Conservation (phyloP, 768 basidiomycete genomes). For the Lentinula sp. region DNA sequence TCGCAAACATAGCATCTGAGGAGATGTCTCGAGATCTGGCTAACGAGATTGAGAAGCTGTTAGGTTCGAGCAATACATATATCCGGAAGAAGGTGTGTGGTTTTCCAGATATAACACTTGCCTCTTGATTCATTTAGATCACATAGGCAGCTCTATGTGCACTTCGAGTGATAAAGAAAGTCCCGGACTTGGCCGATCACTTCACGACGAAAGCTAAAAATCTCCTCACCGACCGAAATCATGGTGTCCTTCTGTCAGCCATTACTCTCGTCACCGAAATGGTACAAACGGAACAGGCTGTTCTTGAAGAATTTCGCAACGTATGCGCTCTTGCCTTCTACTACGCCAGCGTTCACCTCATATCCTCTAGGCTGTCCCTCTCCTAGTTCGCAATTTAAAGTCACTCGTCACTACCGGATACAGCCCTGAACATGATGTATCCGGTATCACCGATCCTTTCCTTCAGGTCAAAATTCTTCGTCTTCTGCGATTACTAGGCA, state of each 20-base stretch:
- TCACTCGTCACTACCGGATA: slow-evolving; percentile 94
- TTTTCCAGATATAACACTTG: background rate
- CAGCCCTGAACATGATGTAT: slow-evolving; percentile 97
- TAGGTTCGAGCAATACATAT: slow-evolving; percentile 97
- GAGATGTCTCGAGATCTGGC: slow-evolving; percentile 99
- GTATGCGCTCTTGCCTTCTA: slow-evolving; percentile 35
- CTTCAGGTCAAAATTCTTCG: slow-evolving; percentile 91
- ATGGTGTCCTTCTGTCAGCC: slow-evolving; percentile 91
- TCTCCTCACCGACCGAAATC: slow-evolving; percentile 91
- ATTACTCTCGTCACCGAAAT: slow-evolving; percentile 95
- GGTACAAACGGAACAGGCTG: slow-evolving; percentile 70
- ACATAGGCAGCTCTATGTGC: slow-evolving; percentile 90
- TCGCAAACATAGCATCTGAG: slow-evolving; percentile 98
- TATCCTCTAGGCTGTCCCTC: slow-evolving; percentile 67
- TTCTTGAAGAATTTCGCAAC: slow-evolving; percentile 84
- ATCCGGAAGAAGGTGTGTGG: slow-evolving; percentile 90
- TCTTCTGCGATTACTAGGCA: slow-evolving; percentile 82
- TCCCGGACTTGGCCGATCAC: slow-evolving; percentile 92
- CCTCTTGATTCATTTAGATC: slow-evolving; percentile 4
- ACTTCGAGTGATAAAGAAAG: slow-evolving; percentile 88
- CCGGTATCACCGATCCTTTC: slow-evolving; percentile 98
- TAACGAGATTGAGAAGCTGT: slow-evolving; percentile 95
- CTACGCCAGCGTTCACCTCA: slow-evolving; percentile 1
- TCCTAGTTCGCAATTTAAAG: slow-evolving; percentile 93
- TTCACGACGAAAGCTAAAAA: slow-evolving; percentile 85